Conservation (phyloP, 768 basidiomycete species). For the Mycena maculata region DNA sequence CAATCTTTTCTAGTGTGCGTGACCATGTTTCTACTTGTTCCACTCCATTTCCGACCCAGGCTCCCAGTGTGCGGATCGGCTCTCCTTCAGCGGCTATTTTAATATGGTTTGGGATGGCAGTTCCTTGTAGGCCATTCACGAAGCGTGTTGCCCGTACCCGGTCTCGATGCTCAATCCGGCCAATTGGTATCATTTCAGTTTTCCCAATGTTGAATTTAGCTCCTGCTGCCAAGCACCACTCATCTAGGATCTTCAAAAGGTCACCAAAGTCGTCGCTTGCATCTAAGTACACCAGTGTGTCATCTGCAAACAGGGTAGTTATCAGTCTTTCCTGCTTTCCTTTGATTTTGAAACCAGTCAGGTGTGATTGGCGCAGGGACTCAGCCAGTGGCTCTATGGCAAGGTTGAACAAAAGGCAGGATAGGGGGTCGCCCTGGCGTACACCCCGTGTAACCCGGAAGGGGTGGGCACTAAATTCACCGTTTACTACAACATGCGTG, state of each 20-base stretch:
- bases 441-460: conserved; percentile 42
- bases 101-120: background rate
- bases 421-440: conserved; percentile 43
- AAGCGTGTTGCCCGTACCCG: background rate
- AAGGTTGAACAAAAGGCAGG: too few species aligned
- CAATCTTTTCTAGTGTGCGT: background rate
- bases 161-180: conserved; percentile 21
- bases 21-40: background rate
- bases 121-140: background rate
- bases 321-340: conserved; percentile 16
- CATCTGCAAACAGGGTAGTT: conserved; percentile 39
- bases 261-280: background rate
- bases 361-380: conserved; percentile 33
- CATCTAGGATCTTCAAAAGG: background rate
- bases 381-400: too few species aligned
- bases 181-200: conserved; percentile 40
- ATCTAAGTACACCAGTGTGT: conserved; percentile 34
- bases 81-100: background rate
- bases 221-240: background rate
- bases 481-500: conserved; percentile 42
- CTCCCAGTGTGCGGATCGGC: background rate
- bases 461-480: conserved; percentile 20
- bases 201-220: background rate
- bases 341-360: conserved; percentile 34
- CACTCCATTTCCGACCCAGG: background rate